phyloP scores from a whole-genome alignment of 345 rosid genomes.

The Gossypium anomalum region DNA sequence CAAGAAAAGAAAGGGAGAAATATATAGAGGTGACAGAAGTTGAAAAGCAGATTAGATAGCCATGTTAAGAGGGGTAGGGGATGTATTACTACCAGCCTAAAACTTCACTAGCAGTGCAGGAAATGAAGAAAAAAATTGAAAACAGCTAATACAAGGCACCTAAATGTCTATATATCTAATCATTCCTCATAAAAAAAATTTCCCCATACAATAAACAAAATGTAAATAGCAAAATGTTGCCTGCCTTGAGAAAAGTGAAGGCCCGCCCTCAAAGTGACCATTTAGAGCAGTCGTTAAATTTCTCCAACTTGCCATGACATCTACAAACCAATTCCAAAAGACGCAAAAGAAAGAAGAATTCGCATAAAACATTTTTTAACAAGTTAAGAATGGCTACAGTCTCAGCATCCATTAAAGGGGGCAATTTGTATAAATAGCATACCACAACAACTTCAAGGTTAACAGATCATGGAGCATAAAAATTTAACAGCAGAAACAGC shows the following conservation, averaged over 20 bases:
- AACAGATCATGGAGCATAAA: constrained; percentile 1
- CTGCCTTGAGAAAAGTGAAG: constrained; percentile 46
- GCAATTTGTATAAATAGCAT: constrained; percentile 11
- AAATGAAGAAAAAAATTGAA: neutral
- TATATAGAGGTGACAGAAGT: neutral
- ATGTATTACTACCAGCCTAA: constrained; percentile 12
- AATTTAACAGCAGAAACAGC: constrained; percentile 9
- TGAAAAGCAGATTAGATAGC: neutral
- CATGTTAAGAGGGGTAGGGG: neutral
- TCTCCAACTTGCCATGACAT: constrained; percentile 49
- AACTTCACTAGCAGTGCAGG: neutral
- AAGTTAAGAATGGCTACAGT: constrained; percentile 22
- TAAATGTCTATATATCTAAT: neutral
- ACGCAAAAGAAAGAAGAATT: constrained; percentile 37
- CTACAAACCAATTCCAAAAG: constrained; percentile 42
- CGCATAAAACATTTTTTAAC: constrained; percentile 30
- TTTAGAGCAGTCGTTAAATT: constrained; percentile 39
- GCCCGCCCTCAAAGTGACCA: constrained; percentile 43
- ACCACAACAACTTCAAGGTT: constrained; percentile 10
- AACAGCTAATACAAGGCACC: constrained; percentile 4
- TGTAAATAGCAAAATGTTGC: constrained; percentile 33
- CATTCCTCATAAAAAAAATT: constrained; percentile 9
- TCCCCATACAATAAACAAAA: constrained; percentile 24
- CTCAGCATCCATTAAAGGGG: constrained; percentile 28
- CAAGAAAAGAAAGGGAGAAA: neutral